Evolutionary conservation across 805 yeast genomes (phyloP).

Genomic region (Yueomyces sp.): DNA sequence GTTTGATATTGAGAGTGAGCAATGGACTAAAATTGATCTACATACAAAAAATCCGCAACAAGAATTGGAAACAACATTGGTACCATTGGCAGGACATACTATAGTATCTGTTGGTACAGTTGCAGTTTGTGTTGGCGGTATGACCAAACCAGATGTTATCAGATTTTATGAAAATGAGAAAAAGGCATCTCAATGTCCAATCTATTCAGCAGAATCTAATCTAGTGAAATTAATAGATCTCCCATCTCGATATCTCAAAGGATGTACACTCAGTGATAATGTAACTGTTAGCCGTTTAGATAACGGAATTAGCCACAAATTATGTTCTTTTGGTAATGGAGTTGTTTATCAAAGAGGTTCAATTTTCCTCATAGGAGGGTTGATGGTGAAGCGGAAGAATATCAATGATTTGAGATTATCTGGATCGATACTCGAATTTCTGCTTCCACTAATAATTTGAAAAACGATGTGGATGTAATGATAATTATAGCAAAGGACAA

Average conservation of each 20-base stretch:
- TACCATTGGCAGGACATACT: slow-evolving; percentile 19
- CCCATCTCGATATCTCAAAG: too few species aligned
- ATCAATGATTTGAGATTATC: not conserved
- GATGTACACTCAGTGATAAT: too few species aligned
- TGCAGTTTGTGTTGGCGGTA: slow-evolving; percentile 17
- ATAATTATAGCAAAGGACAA: too few species aligned
- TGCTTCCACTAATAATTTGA: not conserved
- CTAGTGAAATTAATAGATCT: too few species aligned
- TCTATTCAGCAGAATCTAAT: slow-evolving; percentile 1
- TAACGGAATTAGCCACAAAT: not conserved
- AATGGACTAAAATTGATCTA: slow-evolving; percentile 24
- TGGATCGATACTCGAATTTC: not conserved
- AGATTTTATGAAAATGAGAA: not conserved
- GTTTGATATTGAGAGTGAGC: slow-evolving; percentile 31
- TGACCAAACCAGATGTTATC: slow-evolving; percentile 13
- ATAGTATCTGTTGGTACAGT: slow-evolving; percentile 14
- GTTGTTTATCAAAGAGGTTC: not conserved
- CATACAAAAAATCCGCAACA: slow-evolving; percentile 7
- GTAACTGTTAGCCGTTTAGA: too few species aligned
- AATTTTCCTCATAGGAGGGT: not conserved
- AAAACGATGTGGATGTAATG: too few species aligned
- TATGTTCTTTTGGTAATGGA: not conserved
- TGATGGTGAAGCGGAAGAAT: not conserved
- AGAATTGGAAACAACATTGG: slow-evolving; percentile 6
- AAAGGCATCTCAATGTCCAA: slow-evolving; percentile 9